Evolutionary conservation across 768 basidiomycete species (phyloP).

Genomic region (Trichaptum fuscoviolaceum): DNA sequence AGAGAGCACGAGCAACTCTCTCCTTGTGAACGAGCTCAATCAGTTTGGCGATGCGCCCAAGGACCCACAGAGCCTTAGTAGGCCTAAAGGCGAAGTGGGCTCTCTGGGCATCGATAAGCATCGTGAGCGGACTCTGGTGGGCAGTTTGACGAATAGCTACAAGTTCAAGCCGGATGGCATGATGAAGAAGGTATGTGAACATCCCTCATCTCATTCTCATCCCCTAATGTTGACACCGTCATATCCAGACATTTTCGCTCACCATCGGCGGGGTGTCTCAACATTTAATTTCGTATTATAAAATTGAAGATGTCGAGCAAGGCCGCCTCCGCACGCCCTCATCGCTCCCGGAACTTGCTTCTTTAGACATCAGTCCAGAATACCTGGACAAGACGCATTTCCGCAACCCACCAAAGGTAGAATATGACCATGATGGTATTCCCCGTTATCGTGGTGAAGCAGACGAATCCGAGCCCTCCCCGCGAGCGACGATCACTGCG

Average conservation of each 20-base stretch:
- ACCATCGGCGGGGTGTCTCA: slow-evolving; percentile 81
- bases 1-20: slow-evolving; percentile 6
- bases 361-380: slow-evolving; percentile 80
- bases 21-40: slow-evolving; percentile 26
- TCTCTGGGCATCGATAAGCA: slow-evolving; percentile 55
- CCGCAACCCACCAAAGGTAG: slow-evolving; percentile 84
- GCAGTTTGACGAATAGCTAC: slow-evolving; percentile 88
- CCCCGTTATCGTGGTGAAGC: slow-evolving; percentile 81
- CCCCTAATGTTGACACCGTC: neutral
- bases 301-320: slow-evolving; percentile 82
- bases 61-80: slow-evolving; percentile 47
- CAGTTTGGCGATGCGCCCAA: slow-evolving; percentile 10
- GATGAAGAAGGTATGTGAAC: slow-evolving; percentile 82
- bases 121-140: slow-evolving; percentile 77
- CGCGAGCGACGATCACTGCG: slow-evolving; percentile 31
- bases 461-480: slow-evolving; percentile 45
- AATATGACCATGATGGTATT: slow-evolving; percentile 77
- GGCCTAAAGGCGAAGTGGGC: slow-evolving; percentile 52
- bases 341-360: slow-evolving; percentile 79
- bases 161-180: slow-evolving; percentile 91
- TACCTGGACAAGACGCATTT: slow-evolving; percentile 91
- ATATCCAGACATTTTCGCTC: slow-evolving; percentile 79
- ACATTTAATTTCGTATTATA: slow-evolving; percentile 94
- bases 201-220: neutral
- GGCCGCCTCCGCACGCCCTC: slow-evolving; percentile 88